Percentiles rank a stretch among this genome's conserved stretches.
phyloP scores from a whole-genome alignment of 129 eudicot genomes.

The Silybum marianum region DNA sequence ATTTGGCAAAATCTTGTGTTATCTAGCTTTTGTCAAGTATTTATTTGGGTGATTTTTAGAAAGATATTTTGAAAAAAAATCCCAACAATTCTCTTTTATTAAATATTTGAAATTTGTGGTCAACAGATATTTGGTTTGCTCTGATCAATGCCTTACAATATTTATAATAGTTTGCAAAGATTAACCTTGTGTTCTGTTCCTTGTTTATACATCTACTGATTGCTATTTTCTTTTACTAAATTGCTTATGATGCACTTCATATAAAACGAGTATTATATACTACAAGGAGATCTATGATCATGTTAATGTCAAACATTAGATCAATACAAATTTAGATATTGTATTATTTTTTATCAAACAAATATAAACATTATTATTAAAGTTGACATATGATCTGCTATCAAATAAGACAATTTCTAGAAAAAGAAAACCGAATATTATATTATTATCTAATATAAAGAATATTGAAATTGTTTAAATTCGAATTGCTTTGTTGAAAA shows the following conservation, averaged over 20 bases:
- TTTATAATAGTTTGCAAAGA: not conserved
- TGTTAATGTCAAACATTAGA: not conserved
- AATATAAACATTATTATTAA: too few relatives aligned
- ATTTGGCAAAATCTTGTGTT: not conserved
- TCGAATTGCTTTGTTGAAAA: not conserved
- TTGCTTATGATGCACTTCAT: not conserved
- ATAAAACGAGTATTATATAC: not conserved
- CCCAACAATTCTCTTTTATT: not conserved
- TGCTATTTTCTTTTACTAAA: not conserved
- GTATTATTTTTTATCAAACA: too few relatives aligned
- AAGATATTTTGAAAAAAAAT: not conserved
- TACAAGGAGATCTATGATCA: not conserved
- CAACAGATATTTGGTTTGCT: not conserved
- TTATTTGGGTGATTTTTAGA: not conserved
- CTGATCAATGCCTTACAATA: not conserved
- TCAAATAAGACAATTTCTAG: not conserved
- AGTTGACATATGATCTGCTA: not conserved
- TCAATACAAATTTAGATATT: not conserved
- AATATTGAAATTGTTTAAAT: too few relatives aligned
- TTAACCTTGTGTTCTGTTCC: not conserved
- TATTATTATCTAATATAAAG: too few relatives aligned
- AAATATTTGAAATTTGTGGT: not conserved
- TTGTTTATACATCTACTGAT: not conserved
- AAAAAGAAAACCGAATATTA: not conserved
- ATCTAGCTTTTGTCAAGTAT: not conserved